Base-by-base conservation (phyloP, 768 basidiomycete species). In the Auricularia auricula-judae region DNA sequence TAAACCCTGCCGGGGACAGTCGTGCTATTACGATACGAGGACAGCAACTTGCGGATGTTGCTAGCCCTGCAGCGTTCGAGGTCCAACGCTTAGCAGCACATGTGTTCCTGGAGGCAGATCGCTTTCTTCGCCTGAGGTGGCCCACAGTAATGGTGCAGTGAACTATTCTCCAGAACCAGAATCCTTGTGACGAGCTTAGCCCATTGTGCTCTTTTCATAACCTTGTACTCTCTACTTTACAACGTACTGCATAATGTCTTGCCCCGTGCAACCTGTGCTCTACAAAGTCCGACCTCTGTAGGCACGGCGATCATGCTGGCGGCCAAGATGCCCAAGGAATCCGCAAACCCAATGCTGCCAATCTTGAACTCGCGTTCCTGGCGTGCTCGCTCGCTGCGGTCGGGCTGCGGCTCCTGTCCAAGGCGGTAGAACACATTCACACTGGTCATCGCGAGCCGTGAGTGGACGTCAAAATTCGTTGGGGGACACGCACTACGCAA, bases 331-430 rank as follows among this genome's bases (percentile, higher is more conserved):
- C 92, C 92, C 16, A 83, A 79, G 34, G 87, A 88, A 72, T 95
- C 93, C 4, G 91, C 80, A 65, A 94, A 87, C 1, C 93, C 93
- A 56, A 96, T 86, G 2, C 89, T 89, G 4, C 92, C 92, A 63
- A 96, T 95, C 79, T 86, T 86, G 76, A 93, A 94, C 75, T 94
- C 93, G 56, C 86, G 82, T 70, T 89, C 89, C 72, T 93, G 91
- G 71, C 82, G 80, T 34, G 81, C 78, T 44, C 84, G 80, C 70
- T 88, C 88, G 16, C 60, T 60, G 66, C 86, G 81, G 64, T 80
- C 76, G 62, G 73, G 74, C 18, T 76, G 73, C 35, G 76, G 73
- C 68, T 89, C 89, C 67, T 89, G 89, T 64, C 91, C 93, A 64
- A 94, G 80, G 51, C 82, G 85, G 73, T 89, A 91, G 74, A 89